Evolutionary conservation across 1,284 basidiomycete species (phyloP), one percentile per base, ranked within the genome.

Genomic region (Cryptococcus sp.): DNA sequence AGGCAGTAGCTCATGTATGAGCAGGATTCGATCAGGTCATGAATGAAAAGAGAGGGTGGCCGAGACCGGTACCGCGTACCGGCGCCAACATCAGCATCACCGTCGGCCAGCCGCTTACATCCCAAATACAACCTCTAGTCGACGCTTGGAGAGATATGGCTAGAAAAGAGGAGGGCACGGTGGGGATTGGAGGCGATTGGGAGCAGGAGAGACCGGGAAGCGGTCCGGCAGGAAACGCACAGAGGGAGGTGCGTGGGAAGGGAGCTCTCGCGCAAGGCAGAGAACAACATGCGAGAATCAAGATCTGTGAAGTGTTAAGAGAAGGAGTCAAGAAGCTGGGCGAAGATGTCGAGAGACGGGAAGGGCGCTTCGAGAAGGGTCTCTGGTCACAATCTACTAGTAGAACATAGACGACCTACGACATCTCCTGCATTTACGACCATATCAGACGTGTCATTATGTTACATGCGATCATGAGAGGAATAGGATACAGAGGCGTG

Each of bases 11-110:
- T 16, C 11, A 30, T 20, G 50, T 30, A 30, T 41, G 7, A 42
- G 22, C 66, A 88, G 88, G 93, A 20, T 95, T 95, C 64, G 89
- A 97, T 72, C 82, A 86, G 66, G 82, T 96, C 25, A 94, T 96
- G 92, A 89, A 90, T 42, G 91, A 92, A 77, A 84, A 86, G 25
- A 85, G 93, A 40, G 67, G 67, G 20, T 73, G 62, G 51, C 76
- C 75, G 1, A 67, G 71, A 25, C 65, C 67, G 30, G 22, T 78
- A 4, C 78, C 77, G 3, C 66, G 78, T 5, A 60, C 70, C 0
- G 76, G 77, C 20, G 75, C 68, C 5, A 61, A 60, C 3, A 56
- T 78, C 49, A 73, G 68, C 54, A 68, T 79, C n/a, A 79, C 76
- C 0, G 61, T 78, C 20, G 78, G 78, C 5, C 40, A 68, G 51